Evolutionary conservation across 331 rosid species (phyloP).

Genomic region (Malus hybrid): DNA sequence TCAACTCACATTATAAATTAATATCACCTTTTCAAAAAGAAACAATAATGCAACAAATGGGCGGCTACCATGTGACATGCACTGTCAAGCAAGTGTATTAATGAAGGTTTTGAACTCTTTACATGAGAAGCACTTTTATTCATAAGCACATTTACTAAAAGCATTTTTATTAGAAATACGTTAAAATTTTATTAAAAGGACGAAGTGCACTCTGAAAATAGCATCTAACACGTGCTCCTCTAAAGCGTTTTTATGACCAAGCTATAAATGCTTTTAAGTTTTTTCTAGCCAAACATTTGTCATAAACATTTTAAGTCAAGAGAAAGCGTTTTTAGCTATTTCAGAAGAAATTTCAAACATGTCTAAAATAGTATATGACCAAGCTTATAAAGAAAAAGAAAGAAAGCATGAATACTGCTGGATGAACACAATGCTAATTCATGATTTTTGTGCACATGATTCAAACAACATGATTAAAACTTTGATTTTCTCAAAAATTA

Average conservation of each 20-base stretch:
- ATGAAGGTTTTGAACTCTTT: too few relatives aligned
- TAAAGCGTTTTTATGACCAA: too few relatives aligned
- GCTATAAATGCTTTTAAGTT: neutral
- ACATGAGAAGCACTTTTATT: too few relatives aligned
- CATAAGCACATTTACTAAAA: neutral
- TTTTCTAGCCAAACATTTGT: neutral
- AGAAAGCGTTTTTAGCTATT: neutral
- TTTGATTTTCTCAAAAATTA: too few relatives aligned
- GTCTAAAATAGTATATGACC: neutral
- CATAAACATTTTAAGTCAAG: fast-evolving
- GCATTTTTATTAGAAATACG: too few relatives aligned
- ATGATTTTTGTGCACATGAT: neutral
- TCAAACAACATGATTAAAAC: neutral
- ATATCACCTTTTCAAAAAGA: neutral
- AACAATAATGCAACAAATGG: neutral
- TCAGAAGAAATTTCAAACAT: too few relatives aligned
- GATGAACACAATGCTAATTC: too few relatives aligned
- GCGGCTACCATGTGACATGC: neutral
- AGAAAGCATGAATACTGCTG: too few relatives aligned
- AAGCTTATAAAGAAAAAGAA: neutral
- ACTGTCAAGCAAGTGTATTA: neutral
- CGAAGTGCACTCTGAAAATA: too few relatives aligned
- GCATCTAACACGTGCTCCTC: too few relatives aligned
- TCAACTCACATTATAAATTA: too few relatives aligned
- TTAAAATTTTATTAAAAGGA: too few relatives aligned